Base-by-base conservation (phyloP, 2,329 filamentous ascomycete species). In the Coniochaeta hoffmannii region DNA sequence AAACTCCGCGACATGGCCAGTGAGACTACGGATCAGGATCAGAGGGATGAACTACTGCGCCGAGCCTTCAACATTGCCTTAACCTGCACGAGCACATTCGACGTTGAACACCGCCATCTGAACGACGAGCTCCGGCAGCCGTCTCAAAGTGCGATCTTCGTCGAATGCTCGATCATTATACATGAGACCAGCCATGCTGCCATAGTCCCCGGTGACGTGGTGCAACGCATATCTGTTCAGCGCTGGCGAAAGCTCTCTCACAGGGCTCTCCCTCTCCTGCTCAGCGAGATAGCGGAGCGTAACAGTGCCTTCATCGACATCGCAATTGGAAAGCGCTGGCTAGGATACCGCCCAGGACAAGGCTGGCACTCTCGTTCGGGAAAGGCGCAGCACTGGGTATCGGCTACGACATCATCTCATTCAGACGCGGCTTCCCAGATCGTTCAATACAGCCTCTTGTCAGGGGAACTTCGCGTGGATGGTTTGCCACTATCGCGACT, bases 391-490 rank as follows among this genome's bases (percentile, higher is more conserved):
- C 28, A 64, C 53, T 64, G 65, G 57, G 31, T 70, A 24, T 50
- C 71, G 1, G 53, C 58, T 9, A 9, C 57, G 15, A 35, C 38
- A 34, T 53, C 26, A 32, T 17, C 22, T 8, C 26, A 22, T 6
- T 19, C 46, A 11, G 30, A 31, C 2, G 46, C 38, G 26, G 34
- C 26, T 2, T 30, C 58, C 4, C 59, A 68, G 22, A 6, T 30
- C 3, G 69, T 80, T 3, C 72, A 77, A 26, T 76, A 76, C 59
- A 80, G 81, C 57, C 51, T 82, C 0, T 59, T 86, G 2, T 76
- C 71, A 0, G 80, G 76, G 0, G 69, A 76, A 24, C 65, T 86
- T 0, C 68, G 83, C 0, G 72, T 85, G 0, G 71, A 83, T 55
- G 80, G 81, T 0, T 41, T 67, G 1, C 80, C 78, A 0, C 59